Evolutionary conservation across 495 filamentous ascomycete species (phyloP), one percentile per base, ranked within the genome.

Genomic region (Talaromyces wortmannii): DNA sequence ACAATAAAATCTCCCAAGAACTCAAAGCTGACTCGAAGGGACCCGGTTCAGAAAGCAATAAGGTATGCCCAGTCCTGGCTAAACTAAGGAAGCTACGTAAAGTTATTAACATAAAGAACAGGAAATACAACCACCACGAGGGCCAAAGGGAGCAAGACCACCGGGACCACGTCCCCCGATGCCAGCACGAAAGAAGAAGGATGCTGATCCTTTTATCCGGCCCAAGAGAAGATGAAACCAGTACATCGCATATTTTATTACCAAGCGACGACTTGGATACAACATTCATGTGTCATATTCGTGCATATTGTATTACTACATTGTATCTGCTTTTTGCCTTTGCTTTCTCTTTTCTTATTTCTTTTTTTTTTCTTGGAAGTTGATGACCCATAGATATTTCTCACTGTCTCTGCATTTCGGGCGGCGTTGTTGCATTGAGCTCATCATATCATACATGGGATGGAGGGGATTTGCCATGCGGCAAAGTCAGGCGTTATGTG

Each of bases 141-240:
- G 47, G 17, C 46, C 31, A n/a, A 51, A 51, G 15, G 36, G 43
- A 11, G 55, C 10, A 18, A 48, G 33, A 18, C 45, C 18, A 42
- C 29, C 16, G 3, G 12, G 18, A 32, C 48, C 54, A 13, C 51
- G 59, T 31, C 66, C 70, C 52, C 70, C 63, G 13, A 72, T 71
- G 10, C 69, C 69, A 13, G 68, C 71, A 56, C 75, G 74, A 45
- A 75, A 71, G 52, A 77, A 71, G 58, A 79, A 78, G 55, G 68
- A 77, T 40, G 71, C 53, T 8, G 76, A 81, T 59, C 76, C 77
- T 1, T 82, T 82, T 47, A 80, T 82, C 48, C 65, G 74, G 17
- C 77, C 78, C 6, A 82, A 78, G 56, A 67, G 64, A 50, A 71
- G 67, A 62, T 67, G 55, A 53, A 40, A 40, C 13, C 13, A 40